Conservation (phyloP, 1,139 yeast genomes). For the Pichia kudriavzevii region DNA sequence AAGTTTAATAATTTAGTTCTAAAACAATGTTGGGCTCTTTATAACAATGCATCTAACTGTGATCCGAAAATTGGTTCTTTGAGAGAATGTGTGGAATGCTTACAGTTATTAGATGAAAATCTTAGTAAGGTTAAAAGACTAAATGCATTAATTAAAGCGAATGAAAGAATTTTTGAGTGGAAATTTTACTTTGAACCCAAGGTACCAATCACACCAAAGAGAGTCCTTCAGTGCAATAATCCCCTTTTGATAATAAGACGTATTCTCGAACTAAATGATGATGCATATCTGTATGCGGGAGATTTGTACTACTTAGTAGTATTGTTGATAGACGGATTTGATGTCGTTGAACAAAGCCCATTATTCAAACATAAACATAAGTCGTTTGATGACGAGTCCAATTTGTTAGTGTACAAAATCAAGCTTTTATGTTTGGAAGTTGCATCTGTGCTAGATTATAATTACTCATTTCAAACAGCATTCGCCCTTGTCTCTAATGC, state of each 20-base stretch:
- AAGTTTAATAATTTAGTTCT: conserved; percentile 19
- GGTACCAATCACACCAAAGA: conserved; percentile 33
- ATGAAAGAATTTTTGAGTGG: conserved; percentile 30
- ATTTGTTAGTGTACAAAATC: conserved; percentile 26
- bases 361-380: conserved; percentile 9
- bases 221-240: conserved; percentile 28
- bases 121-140: conserved; percentile 11
- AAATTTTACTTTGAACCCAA: conserved; percentile 32
- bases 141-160: conserved; percentile 34
- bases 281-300: conserved; percentile 43
- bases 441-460: conserved; percentile 48
- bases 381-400: conserved; percentile 21
- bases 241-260: conserved; percentile 32
- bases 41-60: conserved; percentile 43
- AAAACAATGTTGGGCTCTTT: conserved; percentile 47
- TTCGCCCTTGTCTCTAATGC: conserved; percentile 27
- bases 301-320: conserved; percentile 37
- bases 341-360: conserved; percentile 14
- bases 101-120: conserved; percentile 29
- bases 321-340: conserved; percentile 34
- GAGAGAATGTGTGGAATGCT: conserved; percentile 33
- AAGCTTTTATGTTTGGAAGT: conserved; percentile 51
- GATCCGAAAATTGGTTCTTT: conserved; percentile 43
- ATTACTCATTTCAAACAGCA: conserved; percentile 40
- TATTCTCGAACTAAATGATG: conserved; percentile 49